Evolutionary conservation across 805 yeast species (phyloP).

Genomic region (Barnettozyma wickerhamii): DNA sequence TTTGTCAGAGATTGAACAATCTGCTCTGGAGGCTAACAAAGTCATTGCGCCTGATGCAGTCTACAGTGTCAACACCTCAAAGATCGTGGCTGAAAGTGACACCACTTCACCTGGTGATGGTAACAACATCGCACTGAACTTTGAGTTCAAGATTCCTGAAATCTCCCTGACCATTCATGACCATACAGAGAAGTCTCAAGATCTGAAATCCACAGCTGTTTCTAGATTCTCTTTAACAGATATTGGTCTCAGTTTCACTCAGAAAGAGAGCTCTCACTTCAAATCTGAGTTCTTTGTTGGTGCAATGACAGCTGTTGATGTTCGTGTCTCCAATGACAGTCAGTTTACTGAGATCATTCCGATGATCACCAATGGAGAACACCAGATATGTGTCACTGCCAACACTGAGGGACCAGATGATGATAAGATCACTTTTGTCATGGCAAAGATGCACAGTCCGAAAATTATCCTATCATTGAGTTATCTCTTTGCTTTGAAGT

Average conservation of each 20-base stretch:
- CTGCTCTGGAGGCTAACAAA: constrained; percentile 61
- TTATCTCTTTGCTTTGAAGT: constrained; percentile 71
- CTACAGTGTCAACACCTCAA: constrained; percentile 18
- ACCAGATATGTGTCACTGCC: constrained; percentile 65
- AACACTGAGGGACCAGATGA: constrained; percentile 37
- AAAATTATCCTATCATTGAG: constrained; percentile 79
- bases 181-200: constrained; percentile 35
- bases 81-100: constrained; percentile 20
- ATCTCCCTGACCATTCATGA: constrained; percentile 60
- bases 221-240: constrained; percentile 60
- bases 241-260: constrained; percentile 44
- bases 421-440: constrained; percentile 42
- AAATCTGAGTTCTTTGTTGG: constrained; percentile 59
- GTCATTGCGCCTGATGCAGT: constrained; percentile 34
- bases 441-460: constrained; percentile 75
- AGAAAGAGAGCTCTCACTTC: constrained; percentile 52
- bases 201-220: constrained; percentile 38
- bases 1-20: constrained; percentile 52
- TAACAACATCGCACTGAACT: constrained; percentile 33
- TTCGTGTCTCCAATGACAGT: constrained; percentile 56
- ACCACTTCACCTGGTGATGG: constrained; percentile 14
- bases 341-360: constrained; percentile 82
- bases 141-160: constrained; percentile 57
- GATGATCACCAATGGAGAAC: constrained; percentile 49
- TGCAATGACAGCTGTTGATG: constrained; percentile 76